A percentile compares a stretch with the other conserved stretches of the same genome.
These are phyloP conservation scores for Cryptococcus sp. DNA, from an alignment of 1,284 basidiomycete species.

Conservation along the genomic window DNA sequence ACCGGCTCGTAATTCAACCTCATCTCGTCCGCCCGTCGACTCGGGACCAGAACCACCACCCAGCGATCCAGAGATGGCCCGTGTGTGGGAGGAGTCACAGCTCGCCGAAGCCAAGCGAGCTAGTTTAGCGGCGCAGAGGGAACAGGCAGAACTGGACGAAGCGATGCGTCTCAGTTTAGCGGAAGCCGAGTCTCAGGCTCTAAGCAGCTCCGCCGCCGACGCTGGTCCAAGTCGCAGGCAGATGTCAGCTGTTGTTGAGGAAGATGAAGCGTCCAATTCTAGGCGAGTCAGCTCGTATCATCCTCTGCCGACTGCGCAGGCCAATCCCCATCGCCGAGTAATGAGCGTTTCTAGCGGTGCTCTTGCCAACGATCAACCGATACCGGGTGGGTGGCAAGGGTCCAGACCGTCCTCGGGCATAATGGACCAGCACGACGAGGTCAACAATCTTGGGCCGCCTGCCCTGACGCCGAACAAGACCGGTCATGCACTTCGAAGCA, in stretches of 20 bases:
- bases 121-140: slow-evolving; percentile 34
- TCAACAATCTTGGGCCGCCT: slow-evolving; percentile 3
- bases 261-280: background rate
- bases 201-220: background rate
- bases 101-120: slow-evolving; percentile 46
- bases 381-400: slow-evolving; percentile 12
- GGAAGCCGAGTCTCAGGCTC: slow-evolving; percentile 25
- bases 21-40: background rate
- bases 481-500: slow-evolving; percentile 36
- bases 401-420: background rate
- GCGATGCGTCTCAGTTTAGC: slow-evolving; percentile 42
- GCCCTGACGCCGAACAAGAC: slow-evolving; percentile 26
- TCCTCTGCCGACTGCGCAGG: background rate
- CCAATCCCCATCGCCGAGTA: slow-evolving; percentile 8
- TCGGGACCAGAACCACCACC: slow-evolving; percentile 17
- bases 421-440: slow-evolving; percentile 19
- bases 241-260: slow-evolving; percentile 9
- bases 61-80: slow-evolving; percentile 32
- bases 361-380: slow-evolving; percentile 10
- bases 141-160: slow-evolving; percentile 44
- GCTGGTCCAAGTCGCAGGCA: background rate
- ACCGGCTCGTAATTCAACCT: background rate
- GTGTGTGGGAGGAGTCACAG: slow-evolving; percentile 44
- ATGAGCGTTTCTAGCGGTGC: slow-evolving; percentile 12
- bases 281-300: slow-evolving; percentile 15